Evolutionary conservation across 1,284 basidiomycete species (phyloP), one percentile per base, ranked within the genome.

Genomic region (Hortiboletus rubellus): DNA sequence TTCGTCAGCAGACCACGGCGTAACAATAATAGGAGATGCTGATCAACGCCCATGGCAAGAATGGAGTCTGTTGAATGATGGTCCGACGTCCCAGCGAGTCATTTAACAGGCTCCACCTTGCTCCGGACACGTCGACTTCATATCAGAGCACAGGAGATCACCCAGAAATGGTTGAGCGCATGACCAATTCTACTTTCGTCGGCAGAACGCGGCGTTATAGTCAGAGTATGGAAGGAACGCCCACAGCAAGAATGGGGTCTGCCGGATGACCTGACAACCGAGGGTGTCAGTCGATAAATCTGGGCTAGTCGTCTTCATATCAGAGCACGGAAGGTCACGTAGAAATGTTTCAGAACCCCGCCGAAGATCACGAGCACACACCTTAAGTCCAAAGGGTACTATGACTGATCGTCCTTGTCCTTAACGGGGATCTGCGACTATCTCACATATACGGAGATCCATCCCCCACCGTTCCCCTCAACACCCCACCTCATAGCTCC

Each of bases 401-500:
- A 36, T 15, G 17, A 11, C 5, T 38, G 41, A 50, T 27, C 11
- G 14, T 42, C 40, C 27, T 30, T 53, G 11, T 45, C 47, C 50
- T 50, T 66, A 47, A 27, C 17, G 7, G 31, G 48, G 4, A 45
- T 8, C 30, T n/a, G 40, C 18, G 45, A 46, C 30, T 4, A 18
- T 53, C 14, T 68, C 66, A 68, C 61, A 68, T 58, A 66, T 63
- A 70, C 57, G 11, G 52, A 40, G n/a, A 8, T 11, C 43, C 27
- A 4, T 15, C 22, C 33, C n/a, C n/a, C 7, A 17, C 24, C 3
- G 14, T 34, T 34, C 22, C 36, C 31, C 22, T 37, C 18, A n/a
- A 44, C 9, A 6, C 1, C 51, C 55, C 46, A 34, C 41, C 22
- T 46, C 47, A n/a, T 48, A 22, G n/a, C 5, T 34, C 36, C 40